phyloP scores from a whole-genome alignment of 345 rosid genomes.

The Clausena lansium region DNA sequence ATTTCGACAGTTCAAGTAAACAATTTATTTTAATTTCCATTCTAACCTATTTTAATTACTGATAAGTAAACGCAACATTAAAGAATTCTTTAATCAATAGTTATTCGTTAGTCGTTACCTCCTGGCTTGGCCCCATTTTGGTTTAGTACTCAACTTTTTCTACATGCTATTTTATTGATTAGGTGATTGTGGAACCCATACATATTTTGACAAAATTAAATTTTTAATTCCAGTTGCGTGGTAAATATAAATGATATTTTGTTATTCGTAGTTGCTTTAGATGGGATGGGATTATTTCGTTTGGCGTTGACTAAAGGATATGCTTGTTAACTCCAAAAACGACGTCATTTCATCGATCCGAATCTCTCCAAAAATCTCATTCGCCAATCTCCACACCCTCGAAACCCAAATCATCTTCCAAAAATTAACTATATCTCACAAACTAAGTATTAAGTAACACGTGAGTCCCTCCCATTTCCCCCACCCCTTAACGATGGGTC shows the following conservation, averaged over 20 bases:
- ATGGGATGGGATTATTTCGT: neutral
- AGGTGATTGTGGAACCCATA: neutral
- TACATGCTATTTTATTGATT: neutral
- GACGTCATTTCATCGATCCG: neutral
- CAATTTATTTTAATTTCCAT: no score
- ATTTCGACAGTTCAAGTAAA: no score
- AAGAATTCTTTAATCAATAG: no score
- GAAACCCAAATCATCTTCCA: neutral
- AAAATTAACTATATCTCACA: neutral
- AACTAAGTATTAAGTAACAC: neutral
- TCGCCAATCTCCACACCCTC: neutral
- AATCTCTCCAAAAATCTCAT: neutral
- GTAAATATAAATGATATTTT: neutral
- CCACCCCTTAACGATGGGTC: constrained; percentile 32
- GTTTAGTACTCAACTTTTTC: no score
- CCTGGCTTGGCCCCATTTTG: no score
- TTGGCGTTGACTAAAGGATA: neutral
- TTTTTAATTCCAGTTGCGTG: neutral
- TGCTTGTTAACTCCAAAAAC: neutral
- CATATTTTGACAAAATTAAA: neutral
- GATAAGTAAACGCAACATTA: no score
- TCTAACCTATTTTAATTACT: no score
- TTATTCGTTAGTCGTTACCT: no score
- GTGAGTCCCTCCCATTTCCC: neutral
- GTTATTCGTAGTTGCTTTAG: neutral